A percentile compares a stretch with the other conserved stretches of the same genome.
Conservation (phyloP, 768 basidiomycete species). For the Rhizopogon roseolus region DNA sequence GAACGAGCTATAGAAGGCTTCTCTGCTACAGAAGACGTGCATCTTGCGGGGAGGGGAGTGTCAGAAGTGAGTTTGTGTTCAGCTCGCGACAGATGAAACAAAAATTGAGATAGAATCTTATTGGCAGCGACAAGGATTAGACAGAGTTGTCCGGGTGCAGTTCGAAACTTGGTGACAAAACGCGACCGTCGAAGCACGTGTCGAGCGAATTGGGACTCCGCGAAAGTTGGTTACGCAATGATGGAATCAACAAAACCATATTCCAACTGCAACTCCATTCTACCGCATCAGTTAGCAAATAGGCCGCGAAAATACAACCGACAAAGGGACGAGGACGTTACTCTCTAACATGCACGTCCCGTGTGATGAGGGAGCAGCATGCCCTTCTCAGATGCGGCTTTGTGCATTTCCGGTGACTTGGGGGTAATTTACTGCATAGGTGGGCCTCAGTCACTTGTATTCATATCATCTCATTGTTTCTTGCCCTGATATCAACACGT, state of each 20-base stretch:
- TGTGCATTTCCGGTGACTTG: too few species aligned
- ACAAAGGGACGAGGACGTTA: too few species aligned
- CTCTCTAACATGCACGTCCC: too few species aligned
- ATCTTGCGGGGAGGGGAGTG: constrained; percentile 30
- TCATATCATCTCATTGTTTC: not conserved
- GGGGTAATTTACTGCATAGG: too few species aligned
- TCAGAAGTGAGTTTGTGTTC: not conserved
- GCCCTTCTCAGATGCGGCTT: too few species aligned
- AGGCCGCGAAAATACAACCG: too few species aligned
- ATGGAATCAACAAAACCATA: too few species aligned
- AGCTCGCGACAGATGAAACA: not conserved
- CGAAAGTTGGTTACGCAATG: too few species aligned
- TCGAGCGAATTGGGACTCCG: not conserved
- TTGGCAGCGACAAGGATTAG: not conserved
- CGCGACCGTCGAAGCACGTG: not conserved
- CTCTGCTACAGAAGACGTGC: constrained; percentile 90
- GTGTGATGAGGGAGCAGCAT: too few species aligned
- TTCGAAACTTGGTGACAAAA: not conserved
- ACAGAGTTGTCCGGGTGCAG: not conserved
- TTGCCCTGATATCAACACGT: not conserved
- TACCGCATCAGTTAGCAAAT: not conserved
- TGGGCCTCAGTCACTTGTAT: too few species aligned
- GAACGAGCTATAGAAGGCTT: constrained; percentile 95
- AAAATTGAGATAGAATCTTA: not conserved
- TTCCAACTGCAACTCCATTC: not conserved